phyloP scores from a whole-genome alignment of 805 yeast species.

The Myxozyma vanderwaltii region DNA sequence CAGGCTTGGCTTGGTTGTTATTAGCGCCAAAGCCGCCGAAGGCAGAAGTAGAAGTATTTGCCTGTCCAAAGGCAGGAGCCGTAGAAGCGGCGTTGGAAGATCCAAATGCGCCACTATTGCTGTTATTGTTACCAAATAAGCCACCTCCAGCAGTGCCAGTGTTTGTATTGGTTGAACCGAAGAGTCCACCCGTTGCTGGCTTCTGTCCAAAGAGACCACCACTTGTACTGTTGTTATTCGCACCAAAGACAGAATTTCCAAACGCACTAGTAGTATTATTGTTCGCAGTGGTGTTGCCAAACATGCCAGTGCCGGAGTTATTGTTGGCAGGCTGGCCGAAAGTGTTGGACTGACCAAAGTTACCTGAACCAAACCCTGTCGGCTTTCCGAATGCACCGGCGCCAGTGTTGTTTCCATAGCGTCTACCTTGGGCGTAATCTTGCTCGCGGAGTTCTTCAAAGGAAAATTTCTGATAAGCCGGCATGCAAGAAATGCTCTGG shows the following conservation, averaged over 20 bases:
- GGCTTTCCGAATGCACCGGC: conserved; percentile 38
- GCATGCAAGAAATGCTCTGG: conserved; percentile 84
- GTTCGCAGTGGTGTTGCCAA: conserved; percentile 43
- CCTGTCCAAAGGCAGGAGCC: conserved; percentile 47
- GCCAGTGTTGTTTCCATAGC: conserved; percentile 35
- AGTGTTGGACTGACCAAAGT: conserved; percentile 37
- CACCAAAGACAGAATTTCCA: conserved; percentile 31
- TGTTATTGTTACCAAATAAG: conserved; percentile 31
- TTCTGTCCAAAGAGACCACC: conserved; percentile 36
- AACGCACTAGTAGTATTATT: conserved; percentile 21
- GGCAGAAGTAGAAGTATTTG: conserved; percentile 38
- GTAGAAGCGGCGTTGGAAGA: conserved; percentile 36
- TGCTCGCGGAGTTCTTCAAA: conserved; percentile 86
- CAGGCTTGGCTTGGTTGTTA: conserved; percentile 32
- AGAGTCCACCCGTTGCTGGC: conserved; percentile 27
- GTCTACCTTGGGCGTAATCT: conserved; percentile 78
- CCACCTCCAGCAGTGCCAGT: conserved; percentile 27
- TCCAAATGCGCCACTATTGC: conserved; percentile 29
- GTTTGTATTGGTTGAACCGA: conserved; percentile 19
- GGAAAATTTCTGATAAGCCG: conserved; percentile 79
- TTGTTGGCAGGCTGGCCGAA: conserved; percentile 32
- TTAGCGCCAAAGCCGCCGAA: conserved; percentile 43
- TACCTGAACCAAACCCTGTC: conserved; percentile 35
- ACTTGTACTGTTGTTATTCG: conserved; percentile 34
- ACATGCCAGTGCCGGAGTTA: conserved; percentile 39